A percentile compares a stretch with the other conserved stretches of the same genome.
Evolutionary conservation across 148 eudicot genomes (phyloP).

Genomic region (Fagopyrum homotropicum): DNA sequence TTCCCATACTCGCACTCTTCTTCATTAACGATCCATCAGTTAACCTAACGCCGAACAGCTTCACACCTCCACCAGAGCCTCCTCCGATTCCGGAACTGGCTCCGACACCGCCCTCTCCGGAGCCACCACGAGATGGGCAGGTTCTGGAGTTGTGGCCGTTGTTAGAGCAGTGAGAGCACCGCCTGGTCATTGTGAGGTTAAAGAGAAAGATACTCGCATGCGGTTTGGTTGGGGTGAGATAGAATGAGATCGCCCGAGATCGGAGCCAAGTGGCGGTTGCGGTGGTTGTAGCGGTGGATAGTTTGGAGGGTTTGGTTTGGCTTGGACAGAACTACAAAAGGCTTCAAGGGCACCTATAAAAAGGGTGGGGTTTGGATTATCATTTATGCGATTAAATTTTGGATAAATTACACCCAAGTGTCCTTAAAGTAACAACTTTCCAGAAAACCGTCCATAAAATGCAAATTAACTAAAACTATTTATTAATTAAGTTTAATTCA

Average conservation of each 20-base stretch:
- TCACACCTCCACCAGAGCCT: slow-evolving; percentile 30
- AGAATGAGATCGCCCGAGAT: neutral
- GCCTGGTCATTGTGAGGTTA: slow-evolving; percentile 47
- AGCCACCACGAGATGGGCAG: slow-evolving; percentile 43
- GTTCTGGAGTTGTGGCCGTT: slow-evolving; percentile 87
- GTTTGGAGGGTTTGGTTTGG: neutral
- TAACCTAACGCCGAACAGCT: slow-evolving; percentile 71
- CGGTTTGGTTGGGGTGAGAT: neutral
- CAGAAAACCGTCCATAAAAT: no score
- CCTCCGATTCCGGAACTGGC: slow-evolving; percentile 1
- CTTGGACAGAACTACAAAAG: no score
- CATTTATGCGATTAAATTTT: neutral
- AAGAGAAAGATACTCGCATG: slow-evolving; percentile 2
- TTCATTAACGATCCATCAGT: slow-evolving; percentile 73
- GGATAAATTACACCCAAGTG: no score
- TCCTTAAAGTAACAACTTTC: no score
- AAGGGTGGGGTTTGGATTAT: slow-evolving; percentile 5
- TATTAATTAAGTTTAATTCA: no score
- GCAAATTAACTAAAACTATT: no score
- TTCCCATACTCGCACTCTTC: slow-evolving; percentile 94
- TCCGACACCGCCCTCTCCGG: neutral
- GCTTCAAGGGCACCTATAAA: neutral
- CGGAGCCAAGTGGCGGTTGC: neutral
- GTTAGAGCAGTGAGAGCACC: slow-evolving; percentile 82
- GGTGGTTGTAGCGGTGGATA: slow-evolving; percentile 5